Conservation (phyloP, 1,284 basidiomycete species). For the Hortiboletus rubellus region DNA sequence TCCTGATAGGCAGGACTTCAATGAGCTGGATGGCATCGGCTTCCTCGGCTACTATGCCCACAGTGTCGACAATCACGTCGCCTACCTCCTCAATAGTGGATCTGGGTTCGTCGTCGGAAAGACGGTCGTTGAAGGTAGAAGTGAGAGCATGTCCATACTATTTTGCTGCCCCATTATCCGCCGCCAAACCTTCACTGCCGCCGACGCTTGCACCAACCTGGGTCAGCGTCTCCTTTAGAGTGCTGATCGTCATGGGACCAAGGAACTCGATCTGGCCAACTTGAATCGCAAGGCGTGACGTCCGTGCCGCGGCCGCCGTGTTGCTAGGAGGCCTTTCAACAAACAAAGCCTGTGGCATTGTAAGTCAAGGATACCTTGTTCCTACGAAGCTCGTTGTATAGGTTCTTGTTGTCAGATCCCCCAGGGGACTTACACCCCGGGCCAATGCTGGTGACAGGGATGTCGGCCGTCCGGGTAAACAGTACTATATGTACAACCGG, state of each 20-base stretch:
- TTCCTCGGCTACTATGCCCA: conserved; percentile 33
- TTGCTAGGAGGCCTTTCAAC: conserved; percentile 11
- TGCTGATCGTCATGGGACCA: conserved; percentile 30
- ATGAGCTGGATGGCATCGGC: conserved; percentile 27
- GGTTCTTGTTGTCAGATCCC: conserved; percentile 30
- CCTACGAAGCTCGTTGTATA: conserved; percentile 32
- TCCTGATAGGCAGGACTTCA: conserved; percentile 32
- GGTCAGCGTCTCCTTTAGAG: conserved; percentile 26
- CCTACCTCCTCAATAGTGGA: conserved; percentile 28
- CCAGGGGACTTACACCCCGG: conserved; percentile 35
- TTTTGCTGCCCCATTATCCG: conserved; percentile 28
- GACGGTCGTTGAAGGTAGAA: conserved; percentile 29
- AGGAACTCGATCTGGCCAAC: conserved; percentile 34
- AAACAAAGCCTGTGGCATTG: not conserved
- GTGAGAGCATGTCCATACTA: conserved; percentile 30
- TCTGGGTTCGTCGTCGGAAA: conserved; percentile 34
- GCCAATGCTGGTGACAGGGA: conserved; percentile 30
- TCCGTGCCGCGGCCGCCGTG: not conserved
- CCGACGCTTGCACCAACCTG: conserved; percentile 15
- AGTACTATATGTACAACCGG: too few relatives aligned
- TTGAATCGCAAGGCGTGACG: conserved; percentile 25
- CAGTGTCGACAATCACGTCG: conserved; percentile 27
- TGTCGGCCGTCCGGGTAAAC: too few relatives aligned
- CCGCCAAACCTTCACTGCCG: not conserved
- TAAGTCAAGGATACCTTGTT: conserved; percentile 21